phyloP scores from a whole-genome alignment of 768 basidiomycete species.

The Psilocybe cubensis region DNA sequence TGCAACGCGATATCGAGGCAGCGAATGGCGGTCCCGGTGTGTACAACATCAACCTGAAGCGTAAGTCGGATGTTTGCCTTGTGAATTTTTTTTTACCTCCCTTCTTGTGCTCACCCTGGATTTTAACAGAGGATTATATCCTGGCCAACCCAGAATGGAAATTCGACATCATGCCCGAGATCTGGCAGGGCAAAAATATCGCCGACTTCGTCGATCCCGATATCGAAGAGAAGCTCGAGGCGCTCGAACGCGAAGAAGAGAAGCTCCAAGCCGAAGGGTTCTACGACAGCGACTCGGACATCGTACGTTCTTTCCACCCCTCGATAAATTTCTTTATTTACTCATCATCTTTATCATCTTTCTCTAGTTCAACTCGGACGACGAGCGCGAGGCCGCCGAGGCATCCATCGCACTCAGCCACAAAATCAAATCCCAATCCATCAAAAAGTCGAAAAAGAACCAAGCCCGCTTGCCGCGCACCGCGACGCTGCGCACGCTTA shows the following conservation, averaged over 20 bases:
- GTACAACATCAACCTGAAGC: slow-evolving; percentile 87
- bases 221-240: slow-evolving; percentile 95
- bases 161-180: slow-evolving; percentile 95
- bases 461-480: slow-evolving; percentile 77
- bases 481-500: slow-evolving; percentile 70
- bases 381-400: slow-evolving; percentile 78
- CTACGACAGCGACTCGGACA: slow-evolving; percentile 89
- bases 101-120: not conserved
- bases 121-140: slow-evolving; percentile 79
- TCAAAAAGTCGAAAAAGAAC: slow-evolving; percentile 91
- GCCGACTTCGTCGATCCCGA: slow-evolving; percentile 99
- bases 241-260: slow-evolving; percentile 96
- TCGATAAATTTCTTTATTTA: not conserved
- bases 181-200: slow-evolving; percentile 97
- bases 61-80: slow-evolving; percentile 48
- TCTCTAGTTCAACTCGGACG: slow-evolving; percentile 62
- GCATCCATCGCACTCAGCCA: slow-evolving; percentile 60
- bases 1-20: slow-evolving; percentile 82
- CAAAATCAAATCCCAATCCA: slow-evolving; percentile 73
- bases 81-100: not conserved
- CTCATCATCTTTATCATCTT: not conserved
- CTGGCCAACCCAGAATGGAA: slow-evolving; percentile 94
- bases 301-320: slow-evolving; percentile 48
- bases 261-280: slow-evolving; percentile 92
- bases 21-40: slow-evolving; percentile 92